Evolutionary conservation across 1,284 basidiomycete species (phyloP), one percentile per base, ranked within the genome.

Genomic region (Moesziomyces globuligerus): DNA sequence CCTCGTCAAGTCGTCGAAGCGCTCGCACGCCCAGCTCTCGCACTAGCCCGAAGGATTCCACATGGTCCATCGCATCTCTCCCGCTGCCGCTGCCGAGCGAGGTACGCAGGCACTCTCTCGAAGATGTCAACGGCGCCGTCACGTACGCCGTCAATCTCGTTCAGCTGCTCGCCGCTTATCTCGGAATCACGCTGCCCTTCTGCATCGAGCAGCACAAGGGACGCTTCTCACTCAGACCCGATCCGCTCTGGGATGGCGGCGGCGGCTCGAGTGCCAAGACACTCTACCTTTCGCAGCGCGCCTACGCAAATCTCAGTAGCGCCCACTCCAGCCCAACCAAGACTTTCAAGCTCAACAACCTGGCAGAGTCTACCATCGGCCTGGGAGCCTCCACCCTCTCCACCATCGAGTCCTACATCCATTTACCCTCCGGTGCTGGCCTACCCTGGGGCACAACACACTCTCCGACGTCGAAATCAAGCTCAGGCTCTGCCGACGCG

Each of bases 171-270:
- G 64, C 72, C 21, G 49, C 39, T 9, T 74, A 74, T 24, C 69
- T 76, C n/a, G 76, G 76, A 26, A 48, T 78, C 7, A 25, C 59
- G 17, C 40, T 78, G 49, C 76, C 76, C 10, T 78, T 78, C 43
- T 25, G 62, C 3, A 55, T 76, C 9, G 64, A 53, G 26, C 54
- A 61, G 42, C 58, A 71, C 44, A 60, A 52, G 36, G 75, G 71
- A 15, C 44, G 51, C 24, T 44, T 58, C 10, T 48, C 60, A 17
- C 60, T 76, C 25, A 46, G 60, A 13, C 67, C 71, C 17, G 62
- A 76, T 46, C 54, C 59, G 45, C 74, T 78, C 21, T 78, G 73
- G 73, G 54, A 68, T 13, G 61, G 66, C 23, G 65, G 56, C 3
- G 64, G 69, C 18, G 69, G 58, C 20, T 75, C 64, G 2, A 68